Evolutionary conservation across 2,329 filamentous ascomycete genomes (phyloP).

Genomic region (Cladosporium sp.): DNA sequence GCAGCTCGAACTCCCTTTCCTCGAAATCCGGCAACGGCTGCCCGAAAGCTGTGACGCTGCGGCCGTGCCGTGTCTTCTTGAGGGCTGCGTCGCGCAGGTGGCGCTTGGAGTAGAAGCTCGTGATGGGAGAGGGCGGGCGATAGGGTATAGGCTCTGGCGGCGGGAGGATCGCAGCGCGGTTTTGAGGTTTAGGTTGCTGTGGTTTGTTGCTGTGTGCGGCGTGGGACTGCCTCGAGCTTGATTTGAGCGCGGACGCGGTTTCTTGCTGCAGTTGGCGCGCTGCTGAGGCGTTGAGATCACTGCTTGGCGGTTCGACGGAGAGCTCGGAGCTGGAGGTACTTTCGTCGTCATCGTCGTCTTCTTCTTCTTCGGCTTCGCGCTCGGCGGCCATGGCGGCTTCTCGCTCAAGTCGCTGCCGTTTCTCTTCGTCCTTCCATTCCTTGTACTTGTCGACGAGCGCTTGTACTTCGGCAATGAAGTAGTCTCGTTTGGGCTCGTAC

Average conservation of each 20-base stretch:
- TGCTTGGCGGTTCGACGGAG: constrained; percentile 53
- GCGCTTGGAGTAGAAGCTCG: constrained; percentile 78
- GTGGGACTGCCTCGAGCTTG: constrained; percentile 7
- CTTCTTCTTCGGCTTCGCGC: constrained; percentile 38
- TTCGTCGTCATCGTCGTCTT: constrained; percentile 27
- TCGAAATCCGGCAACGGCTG: constrained; percentile 67
- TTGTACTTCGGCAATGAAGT: constrained; percentile 79
- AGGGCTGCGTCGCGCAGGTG: constrained; percentile 75
- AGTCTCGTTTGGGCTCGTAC: constrained; percentile 76
- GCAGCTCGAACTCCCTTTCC: constrained; percentile 68
- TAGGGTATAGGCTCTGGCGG: constrained; percentile 35
- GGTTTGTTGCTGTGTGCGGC: constrained; percentile 22
- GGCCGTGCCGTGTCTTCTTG: constrained; percentile 62
- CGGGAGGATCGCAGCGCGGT: constrained; percentile 11
- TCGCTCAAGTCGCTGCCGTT: constrained; percentile 68
- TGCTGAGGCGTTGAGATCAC: constrained; percentile 63
- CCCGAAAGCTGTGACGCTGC: constrained; percentile 74
- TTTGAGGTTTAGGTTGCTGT: constrained; percentile 23
- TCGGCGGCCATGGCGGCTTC: constrained; percentile 52
- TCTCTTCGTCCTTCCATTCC: constrained; percentile 84
- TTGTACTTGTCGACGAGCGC: constrained; percentile 81
- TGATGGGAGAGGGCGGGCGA: constrained; percentile 52
- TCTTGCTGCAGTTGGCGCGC: constrained; percentile 72
- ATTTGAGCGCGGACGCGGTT: constrained; percentile 49
- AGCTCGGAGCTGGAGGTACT: constrained; percentile 19